These are phyloP conservation scores for Lactuca sativa DNA, from an alignment of 129 eudicot genomes.

Conservation along the genomic window DNA sequence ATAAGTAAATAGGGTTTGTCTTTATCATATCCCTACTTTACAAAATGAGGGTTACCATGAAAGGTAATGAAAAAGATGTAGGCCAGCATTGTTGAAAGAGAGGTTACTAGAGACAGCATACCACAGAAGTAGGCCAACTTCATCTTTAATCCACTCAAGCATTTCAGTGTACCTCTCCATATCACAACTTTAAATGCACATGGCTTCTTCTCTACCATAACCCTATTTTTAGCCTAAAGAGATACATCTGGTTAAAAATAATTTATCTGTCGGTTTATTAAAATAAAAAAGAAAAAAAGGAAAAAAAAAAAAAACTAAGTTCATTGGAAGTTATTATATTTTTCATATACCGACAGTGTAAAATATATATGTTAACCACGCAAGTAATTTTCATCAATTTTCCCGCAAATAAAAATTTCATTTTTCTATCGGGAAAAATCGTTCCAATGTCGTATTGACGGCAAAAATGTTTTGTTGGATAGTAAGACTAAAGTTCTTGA, in stretches of 20 bases:
- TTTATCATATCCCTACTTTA: neutral
- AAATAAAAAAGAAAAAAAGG: too few species aligned
- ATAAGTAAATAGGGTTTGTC: neutral
- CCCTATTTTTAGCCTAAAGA: conserved; percentile 10
- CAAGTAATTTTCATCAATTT: too few species aligned
- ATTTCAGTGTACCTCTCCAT: conserved; percentile 25
- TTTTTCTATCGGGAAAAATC: too few species aligned
- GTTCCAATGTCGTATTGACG: too few species aligned
- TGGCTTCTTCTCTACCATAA: conserved; percentile 19
- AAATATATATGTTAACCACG: too few species aligned
- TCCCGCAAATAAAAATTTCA: too few species aligned
- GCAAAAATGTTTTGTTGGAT: too few species aligned
- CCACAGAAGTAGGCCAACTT: conserved; percentile 32
- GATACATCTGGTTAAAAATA: neutral
- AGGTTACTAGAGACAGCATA: conserved; percentile 21
- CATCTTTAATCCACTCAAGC: conserved; percentile 30
- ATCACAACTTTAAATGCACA: conserved; percentile 26
- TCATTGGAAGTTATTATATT: neutral
- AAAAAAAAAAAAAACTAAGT: too few species aligned
- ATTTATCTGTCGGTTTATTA: neutral
- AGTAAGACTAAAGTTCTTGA: too few species aligned
- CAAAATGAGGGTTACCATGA: conserved; percentile 11
- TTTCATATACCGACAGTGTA: too few species aligned
- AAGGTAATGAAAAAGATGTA: conserved; percentile 1
- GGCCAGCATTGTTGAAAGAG: conserved; percentile 23